Percentiles rank a stretch among this genome's conserved stretches.
Conservation (phyloP, 345 rosid species). For the Odontarrhena argentea region DNA sequence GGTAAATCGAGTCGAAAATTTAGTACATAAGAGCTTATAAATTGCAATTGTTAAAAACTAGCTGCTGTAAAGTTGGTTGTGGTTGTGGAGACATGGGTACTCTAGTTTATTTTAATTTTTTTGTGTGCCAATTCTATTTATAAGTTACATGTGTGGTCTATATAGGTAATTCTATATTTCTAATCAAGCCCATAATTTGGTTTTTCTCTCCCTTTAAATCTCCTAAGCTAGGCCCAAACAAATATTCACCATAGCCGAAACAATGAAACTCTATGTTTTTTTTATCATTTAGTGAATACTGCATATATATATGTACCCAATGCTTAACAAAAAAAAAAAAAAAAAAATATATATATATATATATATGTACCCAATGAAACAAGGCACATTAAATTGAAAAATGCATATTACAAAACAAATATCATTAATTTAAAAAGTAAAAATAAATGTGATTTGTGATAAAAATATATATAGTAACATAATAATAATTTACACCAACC, state of each 20-base stretch:
- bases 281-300: no score
- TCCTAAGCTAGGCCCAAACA: slow-evolving; percentile 20
- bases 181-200: slow-evolving; percentile 27
- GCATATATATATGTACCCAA: no score
- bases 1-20: neutral
- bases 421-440: no score
- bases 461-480: no score
- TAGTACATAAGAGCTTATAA: slow-evolving; percentile 1
- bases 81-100: neutral
- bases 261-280: neutral
- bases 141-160: neutral
- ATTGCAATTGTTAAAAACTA: neutral
- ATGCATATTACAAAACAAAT: no score
- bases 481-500: no score
- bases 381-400: no score
- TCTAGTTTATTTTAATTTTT: neutral
- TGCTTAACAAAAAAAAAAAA: no score
- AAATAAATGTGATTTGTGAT: no score
- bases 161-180: slow-evolving; percentile 3
- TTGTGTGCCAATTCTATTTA: slow-evolving; percentile 2
- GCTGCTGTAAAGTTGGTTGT: neutral
- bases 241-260: neutral
- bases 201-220: neutral
- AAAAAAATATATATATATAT: no score
- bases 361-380: no score